These are phyloP conservation scores for Cyberlindnera japonica DNA, from an alignment of 805 yeast species.

Conservation along the genomic window DNA sequence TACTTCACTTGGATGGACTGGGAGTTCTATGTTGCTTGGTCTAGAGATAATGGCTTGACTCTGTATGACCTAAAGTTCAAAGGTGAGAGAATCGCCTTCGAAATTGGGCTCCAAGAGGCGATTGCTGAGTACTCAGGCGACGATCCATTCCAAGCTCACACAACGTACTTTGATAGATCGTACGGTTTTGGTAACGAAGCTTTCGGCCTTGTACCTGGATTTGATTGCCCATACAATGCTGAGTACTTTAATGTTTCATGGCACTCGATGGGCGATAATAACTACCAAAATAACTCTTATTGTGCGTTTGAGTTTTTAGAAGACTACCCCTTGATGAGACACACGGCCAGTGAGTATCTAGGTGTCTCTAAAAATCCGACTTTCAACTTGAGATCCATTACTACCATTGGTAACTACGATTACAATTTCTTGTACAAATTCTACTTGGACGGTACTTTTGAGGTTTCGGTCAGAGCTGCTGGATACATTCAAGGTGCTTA, in stretches of 20 bases:
- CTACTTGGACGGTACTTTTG: constrained; percentile 28
- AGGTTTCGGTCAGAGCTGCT: constrained; percentile 29
- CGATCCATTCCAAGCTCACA: constrained; percentile 30
- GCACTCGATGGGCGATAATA: constrained; percentile 25
- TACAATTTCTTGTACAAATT: constrained; percentile 26
- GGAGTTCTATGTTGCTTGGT: constrained; percentile 28
- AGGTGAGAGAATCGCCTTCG: constrained; percentile 29
- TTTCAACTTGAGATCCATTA: constrained; percentile 24
- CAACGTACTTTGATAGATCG: constrained; percentile 25
- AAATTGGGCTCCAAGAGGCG: constrained; percentile 29
- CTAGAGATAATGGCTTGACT: constrained; percentile 26
- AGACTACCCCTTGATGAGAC: constrained; percentile 26
- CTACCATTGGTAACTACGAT: constrained; percentile 28
- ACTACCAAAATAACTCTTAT: constrained; percentile 27
- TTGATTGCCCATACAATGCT: constrained; percentile 30
- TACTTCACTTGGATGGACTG: constrained; percentile 32
- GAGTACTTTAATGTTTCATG: constrained; percentile 28
- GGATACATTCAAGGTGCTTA: constrained; percentile 31
- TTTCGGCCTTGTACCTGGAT: constrained; percentile 29
- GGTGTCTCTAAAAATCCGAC: constrained; percentile 26
- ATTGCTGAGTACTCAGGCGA: constrained; percentile 31
- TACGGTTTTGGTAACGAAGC: constrained; percentile 31
- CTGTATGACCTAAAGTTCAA: constrained; percentile 27
- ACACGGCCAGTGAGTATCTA: constrained; percentile 18
- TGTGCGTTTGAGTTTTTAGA: constrained; percentile 26